Percentiles rank a stretch among this genome's conserved stretches.
Evolutionary conservation across 176 grass and related monocot species (phyloP).

Genomic region (Triticum aestivum): IWGSC_CS_RefSeq_v2.1 NC_057795.1:566844357-566844856

Average conservation of each 20-base stretch:
- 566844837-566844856: conserved; percentile 92
- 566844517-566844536: conserved; percentile 92
- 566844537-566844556: conserved; percentile 91
- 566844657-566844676: conserved; percentile 53
- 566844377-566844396: conserved; percentile 46
- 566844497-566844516: conserved; percentile 82
- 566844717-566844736: conserved; percentile 77
- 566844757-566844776: conserved; percentile 86
- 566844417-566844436: conserved; percentile 58
- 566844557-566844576: conserved; percentile 71
- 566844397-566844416: conserved; percentile 56
- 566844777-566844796: conserved; percentile 96
- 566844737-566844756: conserved; percentile 73
- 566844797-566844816: conserved; percentile 96
- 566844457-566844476: conserved; percentile 88
- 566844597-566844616: conserved; percentile 57
- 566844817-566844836: conserved; percentile 81
- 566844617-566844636: background rate
- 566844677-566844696: conserved; percentile 62
- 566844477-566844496: conserved; percentile 94
- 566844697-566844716: conserved; percentile 86
- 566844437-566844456: conserved; percentile 53
- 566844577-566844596: conserved; percentile 95
- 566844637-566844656: background rate
- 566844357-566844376: conserved; percentile 27